These are phyloP conservation scores for Salvia rosmarinus DNA, from an alignment of 257 asterid genomes.

Conservation along the genomic window DNA sequence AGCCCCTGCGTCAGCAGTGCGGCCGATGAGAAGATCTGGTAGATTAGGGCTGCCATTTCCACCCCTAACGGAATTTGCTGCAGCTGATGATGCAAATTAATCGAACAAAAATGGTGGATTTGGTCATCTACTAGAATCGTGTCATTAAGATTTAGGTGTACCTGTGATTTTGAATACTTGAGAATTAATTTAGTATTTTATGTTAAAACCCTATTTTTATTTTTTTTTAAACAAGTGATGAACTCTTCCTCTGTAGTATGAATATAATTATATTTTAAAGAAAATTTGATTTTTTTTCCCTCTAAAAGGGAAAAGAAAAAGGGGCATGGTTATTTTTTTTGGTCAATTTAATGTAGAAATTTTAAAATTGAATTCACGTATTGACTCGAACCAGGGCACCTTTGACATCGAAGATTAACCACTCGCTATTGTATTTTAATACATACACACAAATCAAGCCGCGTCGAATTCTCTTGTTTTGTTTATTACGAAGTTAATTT, in stretches of 20 bases:
- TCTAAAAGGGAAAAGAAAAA: too few species aligned
- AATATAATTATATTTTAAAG: too few species aligned
- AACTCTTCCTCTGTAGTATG: not conserved
- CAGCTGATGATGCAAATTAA: not conserved
- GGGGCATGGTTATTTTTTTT: too few species aligned
- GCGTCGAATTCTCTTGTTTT: too few species aligned
- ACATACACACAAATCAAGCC: too few species aligned
- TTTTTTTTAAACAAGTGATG: not conserved
- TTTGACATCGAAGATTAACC: too few species aligned
- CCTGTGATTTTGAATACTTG: not conserved
- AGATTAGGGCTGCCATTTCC: slow-evolving; percentile 71
- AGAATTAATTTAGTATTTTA: not conserved
- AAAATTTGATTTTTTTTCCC: too few species aligned
- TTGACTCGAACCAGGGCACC: too few species aligned
- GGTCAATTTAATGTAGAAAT: too few species aligned
- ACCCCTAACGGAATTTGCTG: not conserved
- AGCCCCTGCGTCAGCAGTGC: slow-evolving; percentile 67
- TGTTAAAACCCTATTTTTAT: slow-evolving; percentile 1
- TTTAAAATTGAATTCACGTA: too few species aligned
- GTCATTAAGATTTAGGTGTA: slow-evolving; percentile 3
- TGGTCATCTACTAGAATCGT: slow-evolving; percentile 3
- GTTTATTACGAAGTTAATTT: too few species aligned
- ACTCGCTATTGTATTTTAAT: too few species aligned
- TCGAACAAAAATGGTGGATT: slow-evolving; percentile 23
- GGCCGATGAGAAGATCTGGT: slow-evolving; percentile 71